Base-by-base conservation (phyloP, 169 alveolate species). In the Fabrea salina region DNA sequence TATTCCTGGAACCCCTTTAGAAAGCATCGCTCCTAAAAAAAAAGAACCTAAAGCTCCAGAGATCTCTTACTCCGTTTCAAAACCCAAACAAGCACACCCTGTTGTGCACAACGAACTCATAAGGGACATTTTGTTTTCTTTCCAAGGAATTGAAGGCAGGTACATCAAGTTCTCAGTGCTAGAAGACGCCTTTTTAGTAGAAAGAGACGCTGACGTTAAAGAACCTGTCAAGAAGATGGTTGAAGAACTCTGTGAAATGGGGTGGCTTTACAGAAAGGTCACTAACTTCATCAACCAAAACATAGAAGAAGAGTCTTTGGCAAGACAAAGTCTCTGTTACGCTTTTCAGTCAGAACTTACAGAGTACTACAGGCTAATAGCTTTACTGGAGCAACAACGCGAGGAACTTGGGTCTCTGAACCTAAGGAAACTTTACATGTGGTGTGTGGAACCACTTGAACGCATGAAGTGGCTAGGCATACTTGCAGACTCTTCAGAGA, bases 81-180 rank as follows among this genome's bases (percentile, higher is more conserved):
- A 22, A 8, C 11, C 41, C 51, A 27, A 35, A 11, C 74, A 61
- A 13, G 19, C 13, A 25, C 56, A 2, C 56, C 27, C 51, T 35
- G 32, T n/a, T n/a, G 54, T 61, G 11, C 94, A 92, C 67, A 91
- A 89, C 41, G 87, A 80, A 50, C 43, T 92, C 5, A 80, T 89
- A 0, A 80, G 89, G 74, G 96, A 92, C 80, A 70, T 92, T 27
- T 49, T 92, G 25, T 92, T 75, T 82, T 83, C 83, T 8, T 86
- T 92, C 72, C 82, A 92, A 84, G 94, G 93, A 49, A 87, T 87
- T 27, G 84, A 92, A 41, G 94, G 96, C 1, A 89, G 89, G 57
- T 83, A 86, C 59, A 84, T 92, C 32, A 64, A 79, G 30, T 87
- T 72, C 71, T 85, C 89, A 30, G 49, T 74, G 2, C 50, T 84